phyloP scores from a whole-genome alignment of 2,329 filamentous ascomycete genomes.

The Fusarium falciforme region DNA sequence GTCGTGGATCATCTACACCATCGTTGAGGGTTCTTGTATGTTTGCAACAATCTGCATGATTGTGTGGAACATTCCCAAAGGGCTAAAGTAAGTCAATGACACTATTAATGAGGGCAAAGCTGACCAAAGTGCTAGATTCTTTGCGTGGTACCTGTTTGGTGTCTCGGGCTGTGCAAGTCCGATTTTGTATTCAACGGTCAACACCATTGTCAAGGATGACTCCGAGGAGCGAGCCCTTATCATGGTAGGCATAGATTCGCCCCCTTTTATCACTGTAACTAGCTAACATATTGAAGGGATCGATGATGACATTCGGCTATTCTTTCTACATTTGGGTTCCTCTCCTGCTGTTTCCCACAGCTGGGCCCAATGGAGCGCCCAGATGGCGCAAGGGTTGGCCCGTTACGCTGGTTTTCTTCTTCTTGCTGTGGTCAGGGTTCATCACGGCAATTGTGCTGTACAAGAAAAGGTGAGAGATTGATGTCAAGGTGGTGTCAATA shows the following conservation, averaged over 20 bases:
- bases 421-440: slow-evolving; percentile 5
- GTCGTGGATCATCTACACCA: slow-evolving; percentile 4
- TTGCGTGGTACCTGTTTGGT: neutral
- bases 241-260: neutral
- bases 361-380: slow-evolving; percentile 1
- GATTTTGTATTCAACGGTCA: neutral
- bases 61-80: slow-evolving; percentile 16
- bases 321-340: slow-evolving; percentile 11
- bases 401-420: slow-evolving; percentile 1
- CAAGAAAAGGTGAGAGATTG: neutral
- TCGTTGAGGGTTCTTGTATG: neutral
- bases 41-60: slow-evolving; percentile 18
- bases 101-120: neutral
- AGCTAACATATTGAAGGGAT: neutral
- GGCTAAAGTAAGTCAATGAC: neutral
- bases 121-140: neutral
- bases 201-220: neutral
- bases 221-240: neutral
- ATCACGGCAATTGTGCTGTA: neutral
- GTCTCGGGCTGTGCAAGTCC: neutral
- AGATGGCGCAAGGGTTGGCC: slow-evolving; percentile 17
- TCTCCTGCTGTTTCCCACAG: slow-evolving; percentile 7
- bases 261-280: too few species aligned
- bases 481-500: neutral
- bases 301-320: slow-evolving; percentile 15